Conservation (phyloP, 148 eudicot species). For the Talinum fruticosum region DNA sequence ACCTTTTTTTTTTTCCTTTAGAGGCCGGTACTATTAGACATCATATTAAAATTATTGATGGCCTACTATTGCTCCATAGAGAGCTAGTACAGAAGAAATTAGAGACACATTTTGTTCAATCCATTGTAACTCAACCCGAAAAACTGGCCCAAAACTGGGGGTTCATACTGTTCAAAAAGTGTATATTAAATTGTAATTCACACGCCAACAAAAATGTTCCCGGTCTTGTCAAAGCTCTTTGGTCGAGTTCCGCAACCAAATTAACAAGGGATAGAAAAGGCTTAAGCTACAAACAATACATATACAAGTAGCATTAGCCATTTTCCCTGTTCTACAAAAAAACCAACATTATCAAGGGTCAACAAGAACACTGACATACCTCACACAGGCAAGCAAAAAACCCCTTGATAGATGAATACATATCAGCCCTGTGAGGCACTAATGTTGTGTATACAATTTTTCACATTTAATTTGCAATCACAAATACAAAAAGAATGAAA, state of each 20-base stretch:
- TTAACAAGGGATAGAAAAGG: neutral
- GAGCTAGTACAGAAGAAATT: no score
- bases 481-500: slow-evolving; percentile 33
- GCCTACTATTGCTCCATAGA: no score
- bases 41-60: no score
- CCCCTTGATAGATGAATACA: slow-evolving; percentile 4
- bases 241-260: neutral
- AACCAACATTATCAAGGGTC: neutral
- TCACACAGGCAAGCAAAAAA: slow-evolving; percentile 8
- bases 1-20: no score
- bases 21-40: no score
- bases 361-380: neutral
- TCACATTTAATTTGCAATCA: slow-evolving; percentile 13
- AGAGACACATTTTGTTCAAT: no score
- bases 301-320: neutral
- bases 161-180: no score
- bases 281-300: neutral
- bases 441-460: slow-evolving; percentile 3
- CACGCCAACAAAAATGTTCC: neutral
- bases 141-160: no score
- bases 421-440: slow-evolving; percentile 2
- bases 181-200: neutral
- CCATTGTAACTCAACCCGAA: no score
- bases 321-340: slow-evolving; percentile 3
- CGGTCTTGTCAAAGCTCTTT: neutral